Base-by-base conservation (phyloP, 345 rosid genomes). In the Syzygium aromaticum region DNA sequence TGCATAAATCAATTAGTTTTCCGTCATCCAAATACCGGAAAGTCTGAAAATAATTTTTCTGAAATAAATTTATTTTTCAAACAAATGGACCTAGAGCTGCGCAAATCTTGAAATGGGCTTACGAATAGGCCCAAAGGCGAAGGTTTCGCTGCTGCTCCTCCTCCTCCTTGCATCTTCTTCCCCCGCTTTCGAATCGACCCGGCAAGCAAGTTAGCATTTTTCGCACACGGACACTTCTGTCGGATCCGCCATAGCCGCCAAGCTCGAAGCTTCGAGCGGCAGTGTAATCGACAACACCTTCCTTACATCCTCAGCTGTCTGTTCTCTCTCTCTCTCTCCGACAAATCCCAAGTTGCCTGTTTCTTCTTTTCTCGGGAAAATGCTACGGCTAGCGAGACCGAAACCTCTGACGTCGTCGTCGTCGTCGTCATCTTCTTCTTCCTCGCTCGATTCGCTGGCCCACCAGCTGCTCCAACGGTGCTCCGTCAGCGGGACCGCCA, bases 401-500 rank as follows among this genome's bases (percentile, higher is more conserved):
- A 92, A 87, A 49, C 63, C 88, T 6, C 33, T 89, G 3, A 21
- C 83, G 43, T 13, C 86, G 27, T 57, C 88, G 54, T 64, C 78
- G 3, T 51, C 88, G 16, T 30, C 80, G 38, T 1, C n/a, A n/a
- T 84, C 83, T 54, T 11, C 63, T 51, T 73, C 80, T 38, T 73
- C 80, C 49, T 73, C 80, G 19, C 80, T 91, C 13, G 91, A 91
- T 14, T 85, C 85, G 78, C 51, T 88, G 87, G 77, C 86, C 77
- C 52, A 87, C 85, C 90, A 92, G 67, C 86, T 93, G 86, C 30
- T 90, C 53, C 97, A 94, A 67, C 91, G 90, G 25, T 93, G 95
- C 87, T 92, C 89, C 54, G 96, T 89, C 19, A 92, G 96, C 85
- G 91, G 98, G 88, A 95, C 97, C 17, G 91, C 96, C 1, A 96